These are phyloP conservation scores for Bondarzewia mesenterica DNA, from an alignment of 1,284 basidiomycete genomes.

Conservation along the genomic window DNA sequence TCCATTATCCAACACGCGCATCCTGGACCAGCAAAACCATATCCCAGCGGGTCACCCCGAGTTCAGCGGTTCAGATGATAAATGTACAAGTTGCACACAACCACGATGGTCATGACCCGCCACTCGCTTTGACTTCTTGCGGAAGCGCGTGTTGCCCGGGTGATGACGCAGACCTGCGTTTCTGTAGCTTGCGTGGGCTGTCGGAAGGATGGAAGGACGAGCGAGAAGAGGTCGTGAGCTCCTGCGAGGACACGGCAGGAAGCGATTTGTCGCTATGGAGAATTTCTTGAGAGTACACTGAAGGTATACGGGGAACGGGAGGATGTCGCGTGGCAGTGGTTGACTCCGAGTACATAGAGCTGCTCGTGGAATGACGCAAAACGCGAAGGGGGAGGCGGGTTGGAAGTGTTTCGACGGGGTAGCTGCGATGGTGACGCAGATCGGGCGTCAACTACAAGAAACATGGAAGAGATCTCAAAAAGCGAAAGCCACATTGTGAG, in stretches of 20 bases:
- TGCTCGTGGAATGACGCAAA: background rate
- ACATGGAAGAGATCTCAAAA: background rate
- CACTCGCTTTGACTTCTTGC: background rate
- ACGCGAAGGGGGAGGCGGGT: slow-evolving; percentile 7
- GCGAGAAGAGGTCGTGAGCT: background rate
- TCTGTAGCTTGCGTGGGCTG: background rate
- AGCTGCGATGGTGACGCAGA: slow-evolving; percentile 6
- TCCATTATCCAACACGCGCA: no score
- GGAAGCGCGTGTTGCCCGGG: no score
- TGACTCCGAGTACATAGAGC: background rate
- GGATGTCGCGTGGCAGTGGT: background rate
- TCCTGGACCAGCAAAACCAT: no score
- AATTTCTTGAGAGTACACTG: background rate
- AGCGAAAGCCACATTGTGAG: background rate
- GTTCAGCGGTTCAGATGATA: background rate
- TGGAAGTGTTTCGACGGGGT: slow-evolving; percentile 9
- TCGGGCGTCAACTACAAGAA: background rate
- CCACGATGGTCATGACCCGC: background rate
- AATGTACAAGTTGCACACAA: background rate
- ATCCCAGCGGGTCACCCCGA: no score
- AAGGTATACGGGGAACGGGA: background rate
- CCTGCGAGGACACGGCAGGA: no score
- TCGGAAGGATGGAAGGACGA: background rate
- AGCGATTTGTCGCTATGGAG: background rate
- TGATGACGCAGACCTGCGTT: background rate